Conservation (phyloP, 768 basidiomycete genomes). For the Auriculariales sp. region DNA sequence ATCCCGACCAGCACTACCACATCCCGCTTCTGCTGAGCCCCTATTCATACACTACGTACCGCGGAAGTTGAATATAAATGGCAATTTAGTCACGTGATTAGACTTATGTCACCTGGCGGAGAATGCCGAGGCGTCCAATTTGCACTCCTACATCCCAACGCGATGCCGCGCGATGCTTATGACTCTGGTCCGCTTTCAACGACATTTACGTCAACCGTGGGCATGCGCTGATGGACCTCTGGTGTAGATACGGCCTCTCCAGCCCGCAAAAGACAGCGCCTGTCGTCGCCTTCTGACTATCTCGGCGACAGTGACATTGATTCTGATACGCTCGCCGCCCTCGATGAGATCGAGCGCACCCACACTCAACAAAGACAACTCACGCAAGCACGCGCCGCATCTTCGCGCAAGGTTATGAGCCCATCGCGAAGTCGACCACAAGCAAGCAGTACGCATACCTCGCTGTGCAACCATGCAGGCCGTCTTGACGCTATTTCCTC, state of each 20-base stretch:
- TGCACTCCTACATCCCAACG: too few species aligned
- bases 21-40: constrained; percentile 87
- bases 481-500: background rate
- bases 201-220: too few species aligned
- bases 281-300: constrained; percentile 40
- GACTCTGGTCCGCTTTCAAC: too few species aligned
- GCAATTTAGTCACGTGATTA: too few species aligned
- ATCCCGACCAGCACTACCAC: constrained; percentile 75
- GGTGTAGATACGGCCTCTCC: too few species aligned
- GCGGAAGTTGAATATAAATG: constrained; percentile 48
- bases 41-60: constrained; percentile 82
- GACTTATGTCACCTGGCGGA: too few species aligned
- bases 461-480: constrained; percentile 1
- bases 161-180: too few species aligned
- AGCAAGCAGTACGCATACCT: constrained; percentile 31
- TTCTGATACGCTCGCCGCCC: constrained; percentile 38
- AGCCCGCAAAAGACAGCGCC: constrained; percentile 41
- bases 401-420: constrained; percentile 3
- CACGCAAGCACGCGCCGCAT: constrained; percentile 1
- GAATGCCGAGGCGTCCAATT: too few species aligned
- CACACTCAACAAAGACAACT: constrained; percentile 23
- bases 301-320: constrained; percentile 38
- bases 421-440: constrained; percentile 15
- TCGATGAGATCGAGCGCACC: constrained; percentile 34
- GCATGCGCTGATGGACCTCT: too few species aligned